Conservation (phyloP, 805 yeast genomes). For the Wickerhamiella nectarea region DNA sequence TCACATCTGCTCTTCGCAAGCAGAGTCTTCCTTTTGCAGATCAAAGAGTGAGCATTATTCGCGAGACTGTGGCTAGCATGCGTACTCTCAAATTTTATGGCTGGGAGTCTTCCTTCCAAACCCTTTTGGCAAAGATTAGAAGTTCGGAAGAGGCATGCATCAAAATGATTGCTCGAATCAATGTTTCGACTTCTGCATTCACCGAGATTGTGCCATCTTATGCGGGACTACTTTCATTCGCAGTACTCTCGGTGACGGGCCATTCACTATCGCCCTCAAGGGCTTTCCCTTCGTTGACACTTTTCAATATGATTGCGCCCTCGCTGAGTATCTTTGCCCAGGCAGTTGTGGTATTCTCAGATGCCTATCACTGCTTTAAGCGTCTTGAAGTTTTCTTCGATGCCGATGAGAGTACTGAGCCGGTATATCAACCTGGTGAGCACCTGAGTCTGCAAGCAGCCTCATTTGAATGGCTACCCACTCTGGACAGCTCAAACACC, state of each 20-base stretch:
- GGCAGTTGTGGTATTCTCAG: slow-evolving; percentile 30
- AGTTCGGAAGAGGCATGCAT: slow-evolving; percentile 49
- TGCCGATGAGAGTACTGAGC: slow-evolving; percentile 29
- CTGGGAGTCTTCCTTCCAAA: slow-evolving; percentile 74
- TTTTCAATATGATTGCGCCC: slow-evolving; percentile 59
- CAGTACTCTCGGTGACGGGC: slow-evolving; percentile 34
- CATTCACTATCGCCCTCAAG: slow-evolving; percentile 39
- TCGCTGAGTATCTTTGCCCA: slow-evolving; percentile 45
- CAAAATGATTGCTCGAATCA: slow-evolving; percentile 55
- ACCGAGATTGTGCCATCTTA: slow-evolving; percentile 55
- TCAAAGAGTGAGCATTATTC: slow-evolving; percentile 55
- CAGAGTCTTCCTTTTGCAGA: slow-evolving; percentile 56
- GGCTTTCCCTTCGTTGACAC: slow-evolving; percentile 55
- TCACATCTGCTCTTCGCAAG: slow-evolving; percentile 41
- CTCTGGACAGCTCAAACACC: neutral
- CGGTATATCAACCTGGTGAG: slow-evolving; percentile 55
- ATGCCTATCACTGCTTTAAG: slow-evolving; percentile 26
- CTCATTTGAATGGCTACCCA: neutral
- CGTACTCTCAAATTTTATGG: slow-evolving; percentile 77
- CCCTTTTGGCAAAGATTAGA: slow-evolving; percentile 43
- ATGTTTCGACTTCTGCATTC: slow-evolving; percentile 53
- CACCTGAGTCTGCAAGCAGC: slow-evolving; percentile 22
- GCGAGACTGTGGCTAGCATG: slow-evolving; percentile 66
- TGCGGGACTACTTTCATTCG: slow-evolving; percentile 54
- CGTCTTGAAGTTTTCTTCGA: slow-evolving; percentile 18